A percentile compares a stretch with the other conserved stretches of the same genome.
phyloP scores from a whole-genome alignment of 2,329 filamentous ascomycete genomes.

The Thermothelomyces thermophilus region DNA sequence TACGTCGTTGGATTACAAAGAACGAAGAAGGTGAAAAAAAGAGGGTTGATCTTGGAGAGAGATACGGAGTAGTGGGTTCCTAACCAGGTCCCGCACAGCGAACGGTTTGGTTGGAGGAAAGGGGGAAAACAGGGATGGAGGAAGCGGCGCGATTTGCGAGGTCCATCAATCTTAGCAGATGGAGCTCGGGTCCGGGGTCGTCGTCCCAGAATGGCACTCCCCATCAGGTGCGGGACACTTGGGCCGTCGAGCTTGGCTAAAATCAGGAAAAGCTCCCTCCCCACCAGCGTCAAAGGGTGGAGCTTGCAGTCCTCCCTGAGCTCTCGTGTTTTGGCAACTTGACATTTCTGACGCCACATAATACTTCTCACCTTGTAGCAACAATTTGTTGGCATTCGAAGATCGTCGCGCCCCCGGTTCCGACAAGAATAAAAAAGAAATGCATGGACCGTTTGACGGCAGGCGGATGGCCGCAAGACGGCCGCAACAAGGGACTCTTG shows the following conservation, averaged over 20 bases:
- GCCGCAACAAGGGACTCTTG: too few species aligned
- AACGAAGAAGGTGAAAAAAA: not conserved
- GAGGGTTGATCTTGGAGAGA: not conserved
- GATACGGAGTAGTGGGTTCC: not conserved
- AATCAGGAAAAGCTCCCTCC: not conserved
- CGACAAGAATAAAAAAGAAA: too few species aligned
- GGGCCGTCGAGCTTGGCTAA: not conserved
- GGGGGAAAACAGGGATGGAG: not conserved
- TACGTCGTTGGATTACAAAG: not conserved
- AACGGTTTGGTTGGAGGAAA: not conserved
- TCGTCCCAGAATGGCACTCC: not conserved
- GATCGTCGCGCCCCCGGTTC: too few species aligned
- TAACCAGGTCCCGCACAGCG: conserved; percentile 3
- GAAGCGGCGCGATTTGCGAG: conserved; percentile 6
- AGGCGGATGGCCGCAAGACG: too few species aligned
- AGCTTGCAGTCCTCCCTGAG: not conserved
- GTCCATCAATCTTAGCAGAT: conserved; percentile 10
- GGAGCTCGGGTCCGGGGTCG: not conserved
- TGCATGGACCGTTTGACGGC: too few species aligned
- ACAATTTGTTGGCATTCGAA: too few species aligned
- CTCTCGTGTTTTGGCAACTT: not conserved
- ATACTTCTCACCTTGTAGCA: too few species aligned
- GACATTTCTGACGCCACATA: too few species aligned
- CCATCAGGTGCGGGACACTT: not conserved
- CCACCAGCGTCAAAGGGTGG: not conserved